These are phyloP conservation scores for Phytophthora palmivora DNA, from an alignment of 352 stramenopile species.

Conservation along the genomic window DNA sequence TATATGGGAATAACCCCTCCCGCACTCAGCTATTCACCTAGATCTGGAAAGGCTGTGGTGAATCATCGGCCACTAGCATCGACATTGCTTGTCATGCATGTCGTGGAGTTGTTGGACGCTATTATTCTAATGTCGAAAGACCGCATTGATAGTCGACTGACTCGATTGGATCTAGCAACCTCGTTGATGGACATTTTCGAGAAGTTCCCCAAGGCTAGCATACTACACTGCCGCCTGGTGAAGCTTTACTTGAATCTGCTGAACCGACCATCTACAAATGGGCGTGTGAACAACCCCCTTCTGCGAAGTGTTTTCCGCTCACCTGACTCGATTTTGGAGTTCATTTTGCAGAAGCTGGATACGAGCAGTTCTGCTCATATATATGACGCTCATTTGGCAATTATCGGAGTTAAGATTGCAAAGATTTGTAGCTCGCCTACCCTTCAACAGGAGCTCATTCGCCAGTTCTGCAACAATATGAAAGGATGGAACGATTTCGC, in stretches of 20 bases:
- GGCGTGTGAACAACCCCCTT: conserved; percentile 78
- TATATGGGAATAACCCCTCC: conserved; percentile 27
- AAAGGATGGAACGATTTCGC: conserved; percentile 71
- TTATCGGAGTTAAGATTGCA: conserved; percentile 82
- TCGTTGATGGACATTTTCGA: conserved; percentile 79
- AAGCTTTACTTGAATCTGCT: conserved; percentile 76
- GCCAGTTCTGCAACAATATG: conserved; percentile 73
- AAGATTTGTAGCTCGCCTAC: conserved; percentile 79
- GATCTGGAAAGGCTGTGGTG: conserved; percentile 57
- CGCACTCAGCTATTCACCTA: conserved; percentile 47
- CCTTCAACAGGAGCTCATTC: conserved; percentile 80
- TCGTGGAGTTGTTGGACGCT: conserved; percentile 70
- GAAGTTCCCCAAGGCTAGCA: conserved; percentile 74
- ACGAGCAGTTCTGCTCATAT: conserved; percentile 53
- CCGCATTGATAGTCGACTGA: conserved; percentile 59
- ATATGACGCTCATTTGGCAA: conserved; percentile 77
- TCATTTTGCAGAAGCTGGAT: conserved; percentile 74
- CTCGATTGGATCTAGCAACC: conserved; percentile 59
- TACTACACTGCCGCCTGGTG: conserved; percentile 75
- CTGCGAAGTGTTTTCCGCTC: conserved; percentile 76
- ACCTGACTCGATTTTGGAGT: conserved; percentile 69
- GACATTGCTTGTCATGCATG: conserved; percentile 66
- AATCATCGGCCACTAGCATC: conserved; percentile 72
- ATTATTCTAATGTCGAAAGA: conserved; percentile 73
- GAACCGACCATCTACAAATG: conserved; percentile 65